A percentile compares a stretch with the other conserved stretches of the same genome.
Evolutionary conservation across 495 filamentous ascomycete genomes (phyloP).

Genomic region (Delitschia confertaspora): DNA sequence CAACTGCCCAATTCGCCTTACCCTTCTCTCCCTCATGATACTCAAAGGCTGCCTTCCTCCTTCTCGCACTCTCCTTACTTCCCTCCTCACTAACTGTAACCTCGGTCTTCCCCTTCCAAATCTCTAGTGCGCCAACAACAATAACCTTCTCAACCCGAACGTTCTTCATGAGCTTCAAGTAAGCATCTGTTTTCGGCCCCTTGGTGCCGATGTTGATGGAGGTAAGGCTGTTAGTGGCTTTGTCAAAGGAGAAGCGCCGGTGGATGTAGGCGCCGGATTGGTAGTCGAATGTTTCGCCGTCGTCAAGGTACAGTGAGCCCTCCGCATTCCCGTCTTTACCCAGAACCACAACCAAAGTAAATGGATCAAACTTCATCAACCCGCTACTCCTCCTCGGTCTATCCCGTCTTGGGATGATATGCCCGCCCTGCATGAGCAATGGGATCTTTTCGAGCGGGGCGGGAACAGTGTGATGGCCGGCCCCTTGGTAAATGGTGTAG

Average conservation of each 20-base stretch:
- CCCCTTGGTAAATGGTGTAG: slow-evolving; percentile 64
- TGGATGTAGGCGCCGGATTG: slow-evolving; percentile 78
- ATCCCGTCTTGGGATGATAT: slow-evolving; percentile 85
- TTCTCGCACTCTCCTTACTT: slow-evolving; percentile 41
- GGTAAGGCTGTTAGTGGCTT: slow-evolving; percentile 44
- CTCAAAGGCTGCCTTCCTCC: slow-evolving; percentile 45
- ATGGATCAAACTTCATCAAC: slow-evolving; percentile 89
- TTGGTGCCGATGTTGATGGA: slow-evolving; percentile 45
- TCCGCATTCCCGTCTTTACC: slow-evolving; percentile 61
- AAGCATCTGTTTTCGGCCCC: slow-evolving; percentile 59
- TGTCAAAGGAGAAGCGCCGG: slow-evolving; percentile 59
- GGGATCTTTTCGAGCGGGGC: slow-evolving; percentile 81
- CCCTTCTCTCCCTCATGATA: slow-evolving; percentile 50
- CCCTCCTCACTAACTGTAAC: slow-evolving; percentile 65
- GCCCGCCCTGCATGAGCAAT: slow-evolving; percentile 81
- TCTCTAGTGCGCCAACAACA: slow-evolving; percentile 63
- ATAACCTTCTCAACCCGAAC: slow-evolving; percentile 78
- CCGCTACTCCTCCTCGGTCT: slow-evolving; percentile 72
- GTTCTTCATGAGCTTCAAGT: slow-evolving; percentile 62
- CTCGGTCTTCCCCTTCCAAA: slow-evolving; percentile 58
- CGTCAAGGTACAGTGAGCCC: slow-evolving; percentile 81
- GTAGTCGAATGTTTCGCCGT: slow-evolving; percentile 87
- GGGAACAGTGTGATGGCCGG: slow-evolving; percentile 50
- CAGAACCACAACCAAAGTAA: slow-evolving; percentile 79
- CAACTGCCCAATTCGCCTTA: slow-evolving; percentile 68